A percentile compares a stretch with the other conserved stretches of the same genome.
phyloP scores from a whole-genome alignment of 2,329 filamentous ascomycete species.

The Paraconiothyrium brasiliense region DNA sequence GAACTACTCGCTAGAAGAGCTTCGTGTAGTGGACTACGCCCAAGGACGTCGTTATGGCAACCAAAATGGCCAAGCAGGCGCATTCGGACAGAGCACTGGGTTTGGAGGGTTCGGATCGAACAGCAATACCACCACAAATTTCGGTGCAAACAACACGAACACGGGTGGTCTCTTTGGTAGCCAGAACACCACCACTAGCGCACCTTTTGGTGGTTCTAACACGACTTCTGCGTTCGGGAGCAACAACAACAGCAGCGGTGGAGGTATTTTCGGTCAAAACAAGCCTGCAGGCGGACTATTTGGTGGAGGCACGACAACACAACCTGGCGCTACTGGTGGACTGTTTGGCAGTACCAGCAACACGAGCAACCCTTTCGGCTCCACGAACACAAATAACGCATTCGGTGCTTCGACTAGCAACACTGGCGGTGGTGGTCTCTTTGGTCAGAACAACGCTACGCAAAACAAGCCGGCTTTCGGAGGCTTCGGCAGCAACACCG shows the following conservation, averaged over 20 bases:
- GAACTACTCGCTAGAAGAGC: conserved; percentile 84
- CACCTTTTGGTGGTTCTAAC: conserved; percentile 45
- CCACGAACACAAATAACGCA: conserved; percentile 48
- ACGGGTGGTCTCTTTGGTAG: conserved; percentile 56
- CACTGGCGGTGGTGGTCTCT: conserved; percentile 56
- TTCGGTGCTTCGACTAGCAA: conserved; percentile 40
- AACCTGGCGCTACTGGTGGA: conserved; percentile 38
- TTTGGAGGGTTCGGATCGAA: conserved; percentile 59
- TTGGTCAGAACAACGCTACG: conserved; percentile 55
- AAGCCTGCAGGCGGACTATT: conserved; percentile 53
- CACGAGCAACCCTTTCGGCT: conserved; percentile 49
- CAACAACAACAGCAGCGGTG: conserved; percentile 41
- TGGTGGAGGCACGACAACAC: conserved; percentile 39
- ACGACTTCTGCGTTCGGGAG: conserved; percentile 36
- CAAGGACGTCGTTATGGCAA: conserved; percentile 87
- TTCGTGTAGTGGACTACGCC: conserved; percentile 80
- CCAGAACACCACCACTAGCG: conserved; percentile 48
- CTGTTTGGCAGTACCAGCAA: conserved; percentile 49
- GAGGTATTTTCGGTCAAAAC: conserved; percentile 45
- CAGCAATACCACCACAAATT: conserved; percentile 55
- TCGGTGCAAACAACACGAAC: conserved; percentile 56
- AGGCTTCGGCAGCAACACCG: conserved; percentile 34
- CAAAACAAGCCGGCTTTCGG: conserved; percentile 50
- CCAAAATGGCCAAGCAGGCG: conserved; percentile 79
- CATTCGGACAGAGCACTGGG: conserved; percentile 75